Base-by-base conservation (phyloP, 1,284 basidiomycete genomes). In the Tilletia indica region DNA sequence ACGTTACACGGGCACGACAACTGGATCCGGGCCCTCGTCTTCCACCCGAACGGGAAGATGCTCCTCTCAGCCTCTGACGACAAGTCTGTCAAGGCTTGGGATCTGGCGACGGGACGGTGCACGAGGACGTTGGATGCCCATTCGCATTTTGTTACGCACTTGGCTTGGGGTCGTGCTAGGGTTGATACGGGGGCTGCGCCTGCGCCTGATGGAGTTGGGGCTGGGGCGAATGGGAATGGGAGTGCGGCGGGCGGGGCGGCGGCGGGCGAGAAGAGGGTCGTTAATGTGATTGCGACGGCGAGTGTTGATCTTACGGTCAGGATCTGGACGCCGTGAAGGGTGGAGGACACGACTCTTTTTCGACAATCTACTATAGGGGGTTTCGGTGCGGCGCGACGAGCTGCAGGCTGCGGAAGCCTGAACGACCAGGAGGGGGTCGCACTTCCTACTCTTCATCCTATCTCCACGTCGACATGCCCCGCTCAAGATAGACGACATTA, bases 1-100 rank as follows among this genome's bases (percentile, higher is more conserved):
- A 90, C 87, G 8, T 85, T 92, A 25, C 71, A 75, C 14, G 81
- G 80, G 0, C 81, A 82, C 71, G 82, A 83, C 67, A 82, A 82
- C 45, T 83, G 82, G 82, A 71, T 82, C 0, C 69, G 82, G 12
- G 80, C 76, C 0, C 67, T 83, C 8, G 76, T 74, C 0, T 82
- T 82, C 38, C 76, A 79, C 42, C 81, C 81, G 2, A 80, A 79
- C 70, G 93, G 93, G 51, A 94, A 94, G 84, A 90, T 89, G 82
- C 89, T 96, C 4, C 87, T 96, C 16, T 93, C 92, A 1, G 92
- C 91, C 1, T 92, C 92, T 4, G 93, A 96, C 84, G 93, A 96
- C 87, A 93, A 94, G 85, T 93, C 92, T 9, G 89, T 95, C 79
- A 89, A 92, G 9, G 88, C 94, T 16, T 96, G 93, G 93, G 93